Percentiles rank a stretch among this genome's conserved stretches.
Conservation (phyloP, 352 stramenopile genomes). For the Phytopythium boreale region DNA sequence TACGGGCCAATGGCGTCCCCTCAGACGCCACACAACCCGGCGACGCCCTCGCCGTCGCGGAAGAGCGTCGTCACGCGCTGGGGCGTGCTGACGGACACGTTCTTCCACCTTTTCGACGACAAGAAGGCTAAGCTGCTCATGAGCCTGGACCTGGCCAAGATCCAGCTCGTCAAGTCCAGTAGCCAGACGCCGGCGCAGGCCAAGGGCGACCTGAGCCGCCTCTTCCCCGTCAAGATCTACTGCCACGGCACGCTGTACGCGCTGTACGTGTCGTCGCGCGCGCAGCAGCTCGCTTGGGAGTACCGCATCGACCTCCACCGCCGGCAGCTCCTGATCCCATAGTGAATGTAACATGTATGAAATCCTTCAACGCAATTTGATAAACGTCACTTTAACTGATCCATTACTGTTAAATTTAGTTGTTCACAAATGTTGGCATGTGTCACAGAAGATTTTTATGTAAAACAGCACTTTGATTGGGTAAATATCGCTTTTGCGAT, state of each 20-base stretch:
- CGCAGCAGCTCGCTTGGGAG: slow-evolving; percentile 77
- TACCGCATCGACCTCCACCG: slow-evolving; percentile 78
- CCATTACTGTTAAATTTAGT: too few species aligned
- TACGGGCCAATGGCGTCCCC: slow-evolving; percentile 38
- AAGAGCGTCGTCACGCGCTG: slow-evolving; percentile 68
- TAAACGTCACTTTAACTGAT: background rate
- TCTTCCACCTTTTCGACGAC: slow-evolving; percentile 76
- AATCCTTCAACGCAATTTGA: background rate
- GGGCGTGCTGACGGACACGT: slow-evolving; percentile 79
- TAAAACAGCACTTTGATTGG: background rate
- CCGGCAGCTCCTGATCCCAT: slow-evolving; percentile 57
- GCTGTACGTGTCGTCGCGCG: slow-evolving; percentile 71
- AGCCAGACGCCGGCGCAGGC: slow-evolving; percentile 16
- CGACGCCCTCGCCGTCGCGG: slow-evolving; percentile 39
- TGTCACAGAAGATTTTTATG: background rate
- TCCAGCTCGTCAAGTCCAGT: slow-evolving; percentile 69
- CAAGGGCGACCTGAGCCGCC: slow-evolving; percentile 48
- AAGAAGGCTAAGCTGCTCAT: slow-evolving; percentile 65
- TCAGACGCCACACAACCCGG: slow-evolving; percentile 30
- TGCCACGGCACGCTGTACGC: slow-evolving; percentile 62
- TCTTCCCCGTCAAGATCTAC: slow-evolving; percentile 78
- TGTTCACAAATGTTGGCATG: background rate
- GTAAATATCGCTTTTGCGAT: background rate
- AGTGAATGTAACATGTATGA: slow-evolving; percentile 3
- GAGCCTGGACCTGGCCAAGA: slow-evolving; percentile 75